Conservation (phyloP, 2,329 filamentous ascomycete genomes). For the Claviceps africana region DNA sequence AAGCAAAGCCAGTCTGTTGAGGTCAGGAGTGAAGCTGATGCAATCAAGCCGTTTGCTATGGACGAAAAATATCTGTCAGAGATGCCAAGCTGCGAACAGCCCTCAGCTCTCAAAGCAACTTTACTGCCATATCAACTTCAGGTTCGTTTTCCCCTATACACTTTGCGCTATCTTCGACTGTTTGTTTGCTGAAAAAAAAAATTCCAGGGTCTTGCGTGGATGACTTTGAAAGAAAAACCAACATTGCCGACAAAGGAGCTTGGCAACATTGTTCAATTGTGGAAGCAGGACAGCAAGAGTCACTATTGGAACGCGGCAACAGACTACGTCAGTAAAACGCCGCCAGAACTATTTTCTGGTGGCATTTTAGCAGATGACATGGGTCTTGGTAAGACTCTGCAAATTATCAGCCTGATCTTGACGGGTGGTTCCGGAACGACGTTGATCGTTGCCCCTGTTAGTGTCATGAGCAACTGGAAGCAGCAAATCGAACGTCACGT, state of each 20-base stretch:
- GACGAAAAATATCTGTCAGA: constrained; percentile 55
- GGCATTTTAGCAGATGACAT: constrained; percentile 83
- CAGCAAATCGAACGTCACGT: constrained; percentile 66
- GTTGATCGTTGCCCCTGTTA: constrained; percentile 67
- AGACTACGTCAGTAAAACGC: constrained; percentile 43
- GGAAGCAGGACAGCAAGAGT: constrained; percentile 42
- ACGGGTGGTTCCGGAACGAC: constrained; percentile 45
- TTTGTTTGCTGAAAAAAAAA: constrained; percentile 9
- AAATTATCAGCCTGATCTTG: constrained; percentile 68
- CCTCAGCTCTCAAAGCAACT: constrained; percentile 46
- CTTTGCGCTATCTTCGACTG: neutral
- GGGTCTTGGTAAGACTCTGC: constrained; percentile 81
- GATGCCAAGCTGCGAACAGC: constrained; percentile 61
- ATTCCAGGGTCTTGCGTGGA: constrained; percentile 62
- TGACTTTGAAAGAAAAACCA: constrained; percentile 62
- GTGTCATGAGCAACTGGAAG: constrained; percentile 84
- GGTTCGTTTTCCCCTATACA: constrained; percentile 17
- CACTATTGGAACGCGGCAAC: constrained; percentile 47
- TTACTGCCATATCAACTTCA: constrained; percentile 69
- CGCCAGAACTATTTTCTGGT: constrained; percentile 57
- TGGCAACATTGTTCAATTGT: constrained; percentile 56
- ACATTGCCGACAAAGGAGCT: constrained; percentile 44
- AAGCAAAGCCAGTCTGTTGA: constrained; percentile 53
- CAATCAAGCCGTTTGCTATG: constrained; percentile 56
- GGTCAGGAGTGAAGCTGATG: constrained; percentile 47